Evolutionary conservation across 2,329 filamentous ascomycete genomes (phyloP).

Genomic region (Conoideocrella luteorostrata): DNA sequence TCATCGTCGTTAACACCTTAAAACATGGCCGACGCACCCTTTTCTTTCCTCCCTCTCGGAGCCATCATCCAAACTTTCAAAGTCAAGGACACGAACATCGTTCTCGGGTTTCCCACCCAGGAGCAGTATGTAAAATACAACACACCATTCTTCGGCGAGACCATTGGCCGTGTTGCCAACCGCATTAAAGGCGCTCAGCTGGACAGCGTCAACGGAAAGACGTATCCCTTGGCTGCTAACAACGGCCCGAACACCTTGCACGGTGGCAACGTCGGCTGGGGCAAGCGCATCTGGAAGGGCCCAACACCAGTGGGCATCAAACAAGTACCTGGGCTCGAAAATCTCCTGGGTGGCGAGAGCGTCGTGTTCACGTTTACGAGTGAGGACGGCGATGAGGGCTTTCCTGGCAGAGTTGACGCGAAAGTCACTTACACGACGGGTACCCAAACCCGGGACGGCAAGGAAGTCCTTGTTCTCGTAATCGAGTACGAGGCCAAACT

Average conservation of each 20-base stretch:
- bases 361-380: conserved; percentile 62
- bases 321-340: conserved; percentile 42
- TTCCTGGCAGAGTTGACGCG: conserved; percentile 76
- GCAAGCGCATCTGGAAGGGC: conserved; percentile 69
- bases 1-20: too few species aligned
- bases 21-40: conserved; percentile 40
- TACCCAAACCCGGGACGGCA: conserved; percentile 55
- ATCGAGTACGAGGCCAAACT: conserved; percentile 89
- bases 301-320: conserved; percentile 54
- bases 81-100: conserved; percentile 76
- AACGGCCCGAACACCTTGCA: conserved; percentile 72
- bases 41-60: conserved; percentile 66
- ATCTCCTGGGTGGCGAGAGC: conserved; percentile 55
- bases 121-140: conserved; percentile 72
- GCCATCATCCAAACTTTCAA: conserved; percentile 77
- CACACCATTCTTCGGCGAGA: conserved; percentile 80
- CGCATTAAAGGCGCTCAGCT: conserved; percentile 69
- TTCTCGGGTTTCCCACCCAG: conserved; percentile 73
- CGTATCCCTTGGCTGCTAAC: conserved; percentile 67
- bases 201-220: conserved; percentile 61
- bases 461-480: conserved; percentile 63
- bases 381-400: conserved; percentile 80
- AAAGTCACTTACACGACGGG: conserved; percentile 73
- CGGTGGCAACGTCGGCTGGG: conserved; percentile 71
- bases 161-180: conserved; percentile 81